Evolutionary conservation across 2,329 filamentous ascomycete species (phyloP).

Genomic region (Fusarium coffeatum): DNA sequence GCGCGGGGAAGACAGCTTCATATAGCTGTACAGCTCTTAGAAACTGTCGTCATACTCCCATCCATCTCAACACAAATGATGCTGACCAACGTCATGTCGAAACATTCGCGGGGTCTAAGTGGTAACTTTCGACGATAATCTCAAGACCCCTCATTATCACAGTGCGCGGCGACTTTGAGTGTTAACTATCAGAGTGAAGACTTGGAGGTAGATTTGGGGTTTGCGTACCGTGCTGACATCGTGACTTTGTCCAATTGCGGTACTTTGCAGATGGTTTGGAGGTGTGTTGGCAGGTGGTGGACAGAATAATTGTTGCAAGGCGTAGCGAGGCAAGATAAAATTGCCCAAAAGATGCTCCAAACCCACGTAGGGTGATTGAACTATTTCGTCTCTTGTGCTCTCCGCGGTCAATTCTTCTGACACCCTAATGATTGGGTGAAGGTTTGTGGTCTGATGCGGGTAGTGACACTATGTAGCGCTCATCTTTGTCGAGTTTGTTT

Average conservation of each 20-base stretch:
- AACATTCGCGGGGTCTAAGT: slow-evolving; percentile 26
- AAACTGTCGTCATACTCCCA: slow-evolving; percentile 36
- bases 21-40: slow-evolving; percentile 23
- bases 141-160: slow-evolving; percentile 39
- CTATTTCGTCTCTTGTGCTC: too few species aligned
- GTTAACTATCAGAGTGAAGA: fast-evolving
- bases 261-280: not conserved
- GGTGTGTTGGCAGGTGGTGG: too few species aligned
- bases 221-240: slow-evolving; percentile 11
- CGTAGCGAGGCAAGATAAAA: too few species aligned
- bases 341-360: too few species aligned
- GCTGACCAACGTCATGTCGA: slow-evolving; percentile 43
- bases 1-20: slow-evolving; percentile 15
- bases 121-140: slow-evolving; percentile 35
- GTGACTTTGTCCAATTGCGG: not conserved
- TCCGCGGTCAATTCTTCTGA: too few species aligned
- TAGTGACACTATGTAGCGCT: not conserved
- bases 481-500: not conserved
- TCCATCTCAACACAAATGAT: slow-evolving; percentile 35
- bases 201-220: not conserved
- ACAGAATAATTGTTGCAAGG: too few species aligned
- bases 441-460: slow-evolving; percentile 7
- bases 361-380: too few species aligned
- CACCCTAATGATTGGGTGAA: too few species aligned
- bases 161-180: slow-evolving; percentile 28